A percentile compares a stretch with the other conserved stretches of the same genome.
phyloP scores from a whole-genome alignment of 2,329 filamentous ascomycete species.

The Neoscytalidium dimidiatum region DNA sequence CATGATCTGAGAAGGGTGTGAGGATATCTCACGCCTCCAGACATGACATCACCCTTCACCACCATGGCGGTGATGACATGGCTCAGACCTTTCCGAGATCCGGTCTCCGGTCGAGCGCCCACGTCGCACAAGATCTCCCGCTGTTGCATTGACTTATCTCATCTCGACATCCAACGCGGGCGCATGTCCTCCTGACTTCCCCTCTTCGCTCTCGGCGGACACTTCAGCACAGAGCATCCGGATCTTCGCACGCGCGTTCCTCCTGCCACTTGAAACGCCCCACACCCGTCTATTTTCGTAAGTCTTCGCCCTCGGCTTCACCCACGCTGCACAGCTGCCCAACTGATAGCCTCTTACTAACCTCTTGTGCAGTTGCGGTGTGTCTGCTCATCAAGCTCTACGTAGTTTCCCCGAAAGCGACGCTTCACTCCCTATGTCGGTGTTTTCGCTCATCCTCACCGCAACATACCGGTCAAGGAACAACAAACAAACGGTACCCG shows the following conservation, averaged over 20 bases:
- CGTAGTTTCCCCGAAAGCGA: background rate
- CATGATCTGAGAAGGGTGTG: background rate
- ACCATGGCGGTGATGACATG: background rate
- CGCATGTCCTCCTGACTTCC: background rate
- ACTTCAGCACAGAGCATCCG: background rate
- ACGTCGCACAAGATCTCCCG: slow-evolving; percentile 1
- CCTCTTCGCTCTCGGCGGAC: background rate
- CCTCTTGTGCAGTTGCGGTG: background rate
- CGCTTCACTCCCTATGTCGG: background rate
- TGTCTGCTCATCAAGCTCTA: background rate
- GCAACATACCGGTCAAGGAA: background rate
- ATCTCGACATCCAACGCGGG: background rate
- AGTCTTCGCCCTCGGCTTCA: background rate
- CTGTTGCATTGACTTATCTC: background rate
- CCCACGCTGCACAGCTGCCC: slow-evolving; percentile 6
- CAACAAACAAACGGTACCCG: too few species aligned
- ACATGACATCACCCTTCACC: slow-evolving; percentile 3
- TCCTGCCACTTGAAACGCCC: background rate
- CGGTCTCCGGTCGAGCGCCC: slow-evolving; percentile 1
- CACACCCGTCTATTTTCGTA: background rate
- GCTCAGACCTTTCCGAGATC: background rate
- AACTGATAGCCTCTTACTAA: background rate
- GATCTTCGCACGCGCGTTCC: background rate
- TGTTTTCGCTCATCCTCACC: background rate
- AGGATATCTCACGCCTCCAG: background rate